Conservation (phyloP, 805 yeast species). For the Monosporozyma aquatica region DNA sequence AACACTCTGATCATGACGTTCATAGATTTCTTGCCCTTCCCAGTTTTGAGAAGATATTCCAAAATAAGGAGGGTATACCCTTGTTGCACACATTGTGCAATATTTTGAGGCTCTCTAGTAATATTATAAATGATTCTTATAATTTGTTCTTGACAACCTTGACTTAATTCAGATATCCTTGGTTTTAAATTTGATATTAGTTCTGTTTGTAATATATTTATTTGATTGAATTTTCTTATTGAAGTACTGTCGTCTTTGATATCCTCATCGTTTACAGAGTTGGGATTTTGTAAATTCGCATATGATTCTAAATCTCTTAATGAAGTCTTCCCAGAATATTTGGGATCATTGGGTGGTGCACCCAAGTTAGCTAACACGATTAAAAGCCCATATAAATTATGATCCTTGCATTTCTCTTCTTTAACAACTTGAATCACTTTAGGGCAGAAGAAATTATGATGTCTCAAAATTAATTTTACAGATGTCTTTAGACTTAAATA, state of each 20-base stretch:
- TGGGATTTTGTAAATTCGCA: conserved; percentile 24
- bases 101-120: conserved; percentile 15
- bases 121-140: conserved; percentile 28
- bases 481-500: conserved; percentile 38
- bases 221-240: conserved; percentile 12
- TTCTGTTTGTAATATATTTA: conserved; percentile 15
- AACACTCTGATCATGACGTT: conserved; percentile 20
- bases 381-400: conserved; percentile 28
- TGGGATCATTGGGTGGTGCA: conserved; percentile 13
- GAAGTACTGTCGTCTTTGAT: conserved; percentile 14
- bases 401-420: conserved; percentile 7
- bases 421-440: conserved; percentile 22
- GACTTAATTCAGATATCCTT: conserved; percentile 10
- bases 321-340: conserved; percentile 15
- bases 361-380: conserved; percentile 30
- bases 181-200: conserved; percentile 17
- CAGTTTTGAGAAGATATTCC: conserved; percentile 27
- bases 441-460: conserved; percentile 31
- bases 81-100: conserved; percentile 34
- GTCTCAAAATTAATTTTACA: conserved; percentile 32
- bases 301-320: conserved; percentile 26
- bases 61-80: conserved; percentile 38
- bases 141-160: conserved; percentile 26
- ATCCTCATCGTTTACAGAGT: conserved; percentile 7
- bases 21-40: conserved; percentile 6